Base-by-base conservation (phyloP, 257 asterid genomes). In the Solanum rostratum region DNA sequence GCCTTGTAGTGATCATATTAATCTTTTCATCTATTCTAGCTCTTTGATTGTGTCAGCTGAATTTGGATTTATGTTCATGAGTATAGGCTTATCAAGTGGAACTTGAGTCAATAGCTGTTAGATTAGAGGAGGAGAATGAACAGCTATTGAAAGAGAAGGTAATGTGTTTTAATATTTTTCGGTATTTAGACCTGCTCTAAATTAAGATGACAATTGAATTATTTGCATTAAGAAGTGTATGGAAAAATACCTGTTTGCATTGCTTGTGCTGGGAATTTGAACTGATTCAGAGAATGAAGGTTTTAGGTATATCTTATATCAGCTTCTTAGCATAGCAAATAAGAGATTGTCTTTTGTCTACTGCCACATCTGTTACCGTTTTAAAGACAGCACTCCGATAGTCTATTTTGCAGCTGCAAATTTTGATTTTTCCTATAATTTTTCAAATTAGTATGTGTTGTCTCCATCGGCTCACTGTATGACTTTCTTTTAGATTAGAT, bases 81-180 rank as follows among this genome's bases (percentile, higher is more conserved):
- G 16, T 73, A 66, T 86, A 95, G 99, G 98, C 98, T 9, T 88
- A 90, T 81, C 92, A 93, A 91, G 92, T 89, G 79, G 98, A 95
- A 78, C 87, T 96, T 91, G 99, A 96, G 91, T 84, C 97, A 1
- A 92, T 96, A 95, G 97, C 93, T 39, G 87, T 90, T 89, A 90
- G 86, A 84, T 88, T 96, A 62, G 98, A 95, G 88, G 97, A 95
- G 90, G 98, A 96, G 88, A 95, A 95, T 55, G 95, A 90, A 89
- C 92, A 79, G 87, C 87, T 95, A 55, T 68, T 93, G 86, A 90
- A 84, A 89, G 98, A 94, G 87, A 91, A 88, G 98, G 99, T 95
- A 86, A 85, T 54, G 43, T 59, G 37, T 83, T 50, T 87, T 57
- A 41, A 57, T 46, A 45, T 59, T 59, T 27, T 54, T 59, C 10